Evolutionary conservation across 495 filamentous ascomycete genomes (phyloP), one percentile per base, ranked within the genome.

Genomic region (Gamarada debralockiae): DNA sequence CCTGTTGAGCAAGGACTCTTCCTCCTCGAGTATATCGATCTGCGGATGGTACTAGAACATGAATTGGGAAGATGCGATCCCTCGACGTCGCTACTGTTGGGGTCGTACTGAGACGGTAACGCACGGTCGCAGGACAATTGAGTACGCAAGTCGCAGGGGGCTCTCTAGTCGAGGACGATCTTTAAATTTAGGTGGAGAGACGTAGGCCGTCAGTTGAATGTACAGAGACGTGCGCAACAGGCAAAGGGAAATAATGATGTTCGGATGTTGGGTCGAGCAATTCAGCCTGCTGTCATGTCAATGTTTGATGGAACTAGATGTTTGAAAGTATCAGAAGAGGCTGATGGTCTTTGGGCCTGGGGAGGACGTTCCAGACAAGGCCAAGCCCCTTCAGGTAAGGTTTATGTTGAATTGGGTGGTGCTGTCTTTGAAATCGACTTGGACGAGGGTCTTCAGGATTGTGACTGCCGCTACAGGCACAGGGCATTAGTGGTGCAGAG

Each of bases 51-150:
- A 17, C 43, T 31, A 58, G 49, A 54, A 50, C 59, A 62, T 62
- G 59, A 56, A 57, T 33, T 50, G 45, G 40, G 25, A 43, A 50
- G 56, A 50, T 50, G 55, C 36, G 49, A 56, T 53, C 40, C 31
- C 44, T 56, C 56, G 55, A 54, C 18, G 52, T 46, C 21, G 52
- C 31, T 25, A 34, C 14, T 34, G 18, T 42, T 50, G 36, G 25
- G 33, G 52, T 29, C 13, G 17, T 2, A 12, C 1, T 45, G 40
- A 27, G 17, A 50, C 42, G 42, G 31, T 8, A 38, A 48, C 51
- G 40, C 39, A 48, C 52, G 52, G 48, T 53, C 50, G 53, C 41
- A 45, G 48, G 25, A 29, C 48, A 37, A 42, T 45, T 55, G 56
- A 39, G 39, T 52, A 55, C 52, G 57, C 48, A 53, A 51, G 53